Percentiles rank a stretch among this genome's conserved stretches.
phyloP scores from a whole-genome alignment of 192 early-diverging fungal genomes.

The Coemansia pectinata region DNA sequence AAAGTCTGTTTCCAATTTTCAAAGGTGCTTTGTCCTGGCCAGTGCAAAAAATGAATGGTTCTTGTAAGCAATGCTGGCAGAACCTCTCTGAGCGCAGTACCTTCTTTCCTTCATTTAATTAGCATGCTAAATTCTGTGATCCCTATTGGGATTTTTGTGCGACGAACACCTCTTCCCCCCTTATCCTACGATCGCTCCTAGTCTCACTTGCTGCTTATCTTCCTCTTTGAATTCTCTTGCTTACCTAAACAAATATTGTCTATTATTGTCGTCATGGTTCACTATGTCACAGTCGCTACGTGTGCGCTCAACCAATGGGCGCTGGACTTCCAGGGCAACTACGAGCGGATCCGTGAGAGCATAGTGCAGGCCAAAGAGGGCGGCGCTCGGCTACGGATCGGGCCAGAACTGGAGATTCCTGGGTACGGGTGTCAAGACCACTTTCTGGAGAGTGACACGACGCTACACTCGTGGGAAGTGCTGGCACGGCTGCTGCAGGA shows the following conservation, averaged over 20 bases:
- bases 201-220: neutral
- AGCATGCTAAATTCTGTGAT: neutral
- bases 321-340: conserved; percentile 94
- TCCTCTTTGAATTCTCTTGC: neutral
- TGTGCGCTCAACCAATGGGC: conserved; percentile 94
- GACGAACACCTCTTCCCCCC: neutral
- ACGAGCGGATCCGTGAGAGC: conserved; percentile 79
- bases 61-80: too few relatives aligned
- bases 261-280: conserved; percentile 27
- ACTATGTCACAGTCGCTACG: conserved; percentile 72
- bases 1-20: too few relatives aligned
- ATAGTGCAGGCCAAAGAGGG: conserved; percentile 78
- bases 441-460: conserved; percentile 95
- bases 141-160: neutral
- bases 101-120: too few relatives aligned
- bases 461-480: conserved; percentile 92
- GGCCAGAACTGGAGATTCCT: conserved; percentile 95
- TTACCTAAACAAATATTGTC: neutral
- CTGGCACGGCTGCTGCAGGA: conserved; percentile 71
- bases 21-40: too few relatives aligned
- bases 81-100: too few relatives aligned
- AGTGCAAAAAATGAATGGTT: too few relatives aligned
- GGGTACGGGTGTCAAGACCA: conserved; percentile 99
- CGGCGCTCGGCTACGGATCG: conserved; percentile 83
- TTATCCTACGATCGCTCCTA: neutral